These are phyloP conservation scores for Xerophyta viscosa DNA, from an alignment of 106 monocot species.

Conservation along the genomic window DNA sequence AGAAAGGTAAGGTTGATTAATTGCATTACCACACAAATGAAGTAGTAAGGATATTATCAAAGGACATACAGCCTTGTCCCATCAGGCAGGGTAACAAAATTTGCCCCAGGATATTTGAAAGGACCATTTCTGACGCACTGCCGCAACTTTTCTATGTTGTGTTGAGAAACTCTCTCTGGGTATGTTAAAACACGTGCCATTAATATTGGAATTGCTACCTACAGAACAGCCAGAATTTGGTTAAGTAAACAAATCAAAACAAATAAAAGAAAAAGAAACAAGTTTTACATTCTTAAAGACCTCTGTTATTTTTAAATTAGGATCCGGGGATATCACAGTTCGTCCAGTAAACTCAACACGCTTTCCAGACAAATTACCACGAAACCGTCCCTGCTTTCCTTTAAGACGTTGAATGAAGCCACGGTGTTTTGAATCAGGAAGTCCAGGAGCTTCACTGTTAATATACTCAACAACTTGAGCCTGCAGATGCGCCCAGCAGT, in stretches of 20 bases:
- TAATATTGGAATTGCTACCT: constrained; percentile 86
- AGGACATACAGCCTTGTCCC: constrained; percentile 55
- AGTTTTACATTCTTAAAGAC: constrained; percentile 16
- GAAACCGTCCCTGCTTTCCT: constrained; percentile 95
- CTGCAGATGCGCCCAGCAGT: constrained; percentile 77
- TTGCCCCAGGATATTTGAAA: constrained; percentile 89
- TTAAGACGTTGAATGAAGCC: constrained; percentile 92
- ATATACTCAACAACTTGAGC: constrained; percentile 74
- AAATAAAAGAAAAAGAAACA: constrained; percentile 2
- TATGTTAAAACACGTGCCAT: constrained; percentile 85
- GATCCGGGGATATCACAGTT: constrained; percentile 99
- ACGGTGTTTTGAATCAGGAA: constrained; percentile 53
- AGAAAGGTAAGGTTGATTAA: constrained; percentile 3
- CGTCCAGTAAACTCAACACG: constrained; percentile 94
- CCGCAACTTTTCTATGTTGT: constrained; percentile 95
- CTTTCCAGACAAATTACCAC: constrained; percentile 91
- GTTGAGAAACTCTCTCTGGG: constrained; percentile 77
- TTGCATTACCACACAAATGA: neutral
- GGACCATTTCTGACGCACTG: constrained; percentile 81
- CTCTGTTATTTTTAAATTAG: constrained; percentile 98
- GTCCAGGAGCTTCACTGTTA: constrained; percentile 82
- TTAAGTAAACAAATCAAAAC: neutral
- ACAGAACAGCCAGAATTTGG: constrained; percentile 3
- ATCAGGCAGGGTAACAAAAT: constrained; percentile 53
- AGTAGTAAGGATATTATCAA: too few relatives aligned